Evolutionary conservation across 2,329 filamentous ascomycete species (phyloP), one percentile per base, ranked within the genome.

Genomic region (Neofusicoccum sp.): DNA sequence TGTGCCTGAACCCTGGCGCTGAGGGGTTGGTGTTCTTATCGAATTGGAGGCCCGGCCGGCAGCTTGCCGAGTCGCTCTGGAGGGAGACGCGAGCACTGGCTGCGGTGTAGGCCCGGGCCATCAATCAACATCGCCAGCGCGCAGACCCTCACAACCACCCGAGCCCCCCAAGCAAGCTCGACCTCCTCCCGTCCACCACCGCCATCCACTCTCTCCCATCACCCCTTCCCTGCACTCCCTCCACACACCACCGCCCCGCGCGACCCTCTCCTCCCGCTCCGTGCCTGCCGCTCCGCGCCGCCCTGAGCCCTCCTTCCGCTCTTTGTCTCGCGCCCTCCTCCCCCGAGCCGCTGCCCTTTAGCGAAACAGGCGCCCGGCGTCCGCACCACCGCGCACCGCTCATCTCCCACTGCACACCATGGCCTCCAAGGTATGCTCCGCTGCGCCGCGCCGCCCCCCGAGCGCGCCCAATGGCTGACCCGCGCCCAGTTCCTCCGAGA

Each of bases 401-500:
- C 47, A 43, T 54, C 36, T 28, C 58, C 33, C 60, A 66, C 66
- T 70, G 51, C 38, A 56, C 38, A 56, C 38, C 14, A 75, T 75
- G 73, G 71, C 73, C 54, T 74, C 73, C 61, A 75, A 74, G 71
- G 72, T 75, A 63, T 62, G 67, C 67, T 28, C 34, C 40, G 14
- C 11, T 56, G 34, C 47, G 31, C 44, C 48, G 36, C 38, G 11
- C 26, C 44, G 28, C 20, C 48, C 11, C 47, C 54, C 30, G 51
- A 31, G 57, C 36, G 16, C 8, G 14, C 49, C 43, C 56, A n/a
- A 54, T 59, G 63, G 65, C 71, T 70, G 65, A 73, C 68, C 56
- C 41, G n/a, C 8, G 26, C 45, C 61, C 70, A 81, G 78, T 82
- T 81, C 67, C 77, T 82, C 63, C 75, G 79, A 74, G 79, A 82